A percentile compares a stretch with the other conserved stretches of the same genome.
Conservation (phyloP, 208 protist genomes). For the Acanthamoeba triangularis region DNA sequence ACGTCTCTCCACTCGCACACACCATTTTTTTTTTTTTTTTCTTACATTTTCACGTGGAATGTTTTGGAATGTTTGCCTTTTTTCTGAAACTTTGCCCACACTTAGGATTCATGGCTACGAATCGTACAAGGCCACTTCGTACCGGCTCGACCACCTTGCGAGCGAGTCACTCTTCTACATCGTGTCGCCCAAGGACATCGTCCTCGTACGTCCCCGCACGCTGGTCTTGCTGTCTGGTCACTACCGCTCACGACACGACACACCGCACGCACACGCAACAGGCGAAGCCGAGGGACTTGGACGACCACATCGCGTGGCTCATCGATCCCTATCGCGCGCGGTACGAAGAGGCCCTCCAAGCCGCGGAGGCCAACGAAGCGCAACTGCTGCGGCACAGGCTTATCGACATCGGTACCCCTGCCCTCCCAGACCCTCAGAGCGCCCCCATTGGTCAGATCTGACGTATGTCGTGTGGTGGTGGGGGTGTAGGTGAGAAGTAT, state of each 20-base stretch:
- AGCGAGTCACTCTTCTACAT: constrained; percentile 90
- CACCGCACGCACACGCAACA: neutral
- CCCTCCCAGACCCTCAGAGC: neutral
- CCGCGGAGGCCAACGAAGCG: constrained; percentile 75
- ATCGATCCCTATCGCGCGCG: constrained; percentile 58
- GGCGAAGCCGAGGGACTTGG: constrained; percentile 88
- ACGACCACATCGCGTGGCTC: constrained; percentile 92
- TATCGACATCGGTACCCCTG: constrained; percentile 80
- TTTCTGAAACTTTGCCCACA: neutral
- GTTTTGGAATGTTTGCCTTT: neutral
- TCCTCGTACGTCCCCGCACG: constrained; percentile 78
- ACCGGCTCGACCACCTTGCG: constrained; percentile 69
- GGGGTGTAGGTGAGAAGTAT: constrained; percentile 74
- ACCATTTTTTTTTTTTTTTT: constrained; percentile 40
- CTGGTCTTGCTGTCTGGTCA: neutral
- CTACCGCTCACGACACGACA: neutral
- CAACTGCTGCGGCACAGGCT: constrained; percentile 64
- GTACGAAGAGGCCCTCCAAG: constrained; percentile 85
- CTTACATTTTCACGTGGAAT: neutral
- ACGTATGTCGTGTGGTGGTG: neutral
- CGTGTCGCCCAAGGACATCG: constrained; percentile 91
- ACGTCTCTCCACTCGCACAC: constrained; percentile 27
- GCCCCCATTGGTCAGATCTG: neutral
- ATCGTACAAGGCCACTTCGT: constrained; percentile 54
- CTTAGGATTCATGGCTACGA: constrained; percentile 63